Base-by-base conservation (phyloP, 139 green algal genomes). In the Chlamydomonas schloesseri region DNA sequence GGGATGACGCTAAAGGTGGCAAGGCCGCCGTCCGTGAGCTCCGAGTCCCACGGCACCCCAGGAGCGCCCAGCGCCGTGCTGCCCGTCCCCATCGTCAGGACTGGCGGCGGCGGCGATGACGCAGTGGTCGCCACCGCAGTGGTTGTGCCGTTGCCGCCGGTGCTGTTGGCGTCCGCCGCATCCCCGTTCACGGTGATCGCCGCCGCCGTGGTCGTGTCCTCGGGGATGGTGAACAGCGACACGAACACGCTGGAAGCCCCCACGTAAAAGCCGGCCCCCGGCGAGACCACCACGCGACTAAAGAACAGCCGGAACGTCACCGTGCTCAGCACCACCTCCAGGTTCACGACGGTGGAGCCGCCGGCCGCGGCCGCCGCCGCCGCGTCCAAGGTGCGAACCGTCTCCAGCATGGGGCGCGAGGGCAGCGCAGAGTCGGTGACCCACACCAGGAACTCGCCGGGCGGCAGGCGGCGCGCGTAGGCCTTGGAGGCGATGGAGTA, bases 1-100 rank as follows among this genome's bases (percentile, higher is more conserved):
- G 73, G 73, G 14, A 80, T 37, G 29, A 80, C 21, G 50, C 29
- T 80, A 50, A 80, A 80, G 11, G 17, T 67, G 47, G 50, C 73
- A 17, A 47, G 15, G 0, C 73, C 73, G n/a, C n/a, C 29, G 50
- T 67, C n/a, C 42, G 71, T 71, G 18, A 26, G 11, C 64, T 37
- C 64, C 13, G 14, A 21, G 64, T 37, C 64, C 64, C 64, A 71
- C 29, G 34, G 62, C 26, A 29, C 62, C 4, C 64, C 64, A 5
- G 42, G 42, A 5, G 42, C 8, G 42, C 31, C 68, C 68, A 73
- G 21, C 18, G 15, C 68, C 42, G 42, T 50, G 42, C 42, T 50
- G 42, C 42, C 42, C 42, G 42, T 13, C 42, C 5, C 5, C 6
- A 50, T 50, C 8, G 42, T 50, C 42, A 50, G 5, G 42, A 8